Evolutionary conservation across 176 grass and related monocot genomes (phyloP), one percentile per base, ranked within the genome.

Genomic region (Saccharum officinarum): DNA sequence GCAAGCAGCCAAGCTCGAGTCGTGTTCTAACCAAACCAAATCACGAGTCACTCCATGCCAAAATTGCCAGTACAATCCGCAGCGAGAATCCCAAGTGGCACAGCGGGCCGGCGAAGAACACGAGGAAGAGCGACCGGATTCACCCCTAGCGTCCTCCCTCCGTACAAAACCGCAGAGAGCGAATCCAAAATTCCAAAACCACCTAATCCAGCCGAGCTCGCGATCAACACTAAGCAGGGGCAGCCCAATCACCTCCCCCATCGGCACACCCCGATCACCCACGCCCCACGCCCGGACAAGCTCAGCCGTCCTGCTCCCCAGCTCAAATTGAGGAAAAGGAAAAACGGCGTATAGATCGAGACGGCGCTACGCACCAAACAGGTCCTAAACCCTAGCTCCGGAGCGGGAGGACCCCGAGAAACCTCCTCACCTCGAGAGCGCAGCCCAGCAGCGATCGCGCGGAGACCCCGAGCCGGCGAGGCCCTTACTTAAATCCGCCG

Each of bases 341-440:
- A 16, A 41, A 31, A 23, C 62, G 50, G 8, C 40, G 10, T 10
- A 49, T 13, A 38, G 57, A 63, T 36, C 41, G 36, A 37, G 4
- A 37, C 36, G 67, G 46, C 79, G 65, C 33, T 25, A 12, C 45
- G 20, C 64, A 26, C 14, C 79, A 82, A 59, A 41, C 46, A 6
- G 40, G 20, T 15, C 82, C 47, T 57, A 33, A 11, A 12, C 26
- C 4, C 50, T 12, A 52, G 39, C 63, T 31, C 63, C 52, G 1
- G 7, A n/a, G n/a, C n/a, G n/a, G n/a, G n/a, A n/a, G n/a, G n/a
- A n/a, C n/a, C n/a, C n/a, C n/a, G n/a, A n/a, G n/a, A 71, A 78
- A 22, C 65, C 80, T 41, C 26, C 88, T 86, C 46, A 90, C 88
- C 80, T 90, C 36, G 73, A 61, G 50, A 80, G 62, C 62, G 36